A percentile compares a stretch with the other conserved stretches of the same genome.
Conservation (phyloP, 352 stramenopile species). For the Phytophthora fragariae region DNA sequence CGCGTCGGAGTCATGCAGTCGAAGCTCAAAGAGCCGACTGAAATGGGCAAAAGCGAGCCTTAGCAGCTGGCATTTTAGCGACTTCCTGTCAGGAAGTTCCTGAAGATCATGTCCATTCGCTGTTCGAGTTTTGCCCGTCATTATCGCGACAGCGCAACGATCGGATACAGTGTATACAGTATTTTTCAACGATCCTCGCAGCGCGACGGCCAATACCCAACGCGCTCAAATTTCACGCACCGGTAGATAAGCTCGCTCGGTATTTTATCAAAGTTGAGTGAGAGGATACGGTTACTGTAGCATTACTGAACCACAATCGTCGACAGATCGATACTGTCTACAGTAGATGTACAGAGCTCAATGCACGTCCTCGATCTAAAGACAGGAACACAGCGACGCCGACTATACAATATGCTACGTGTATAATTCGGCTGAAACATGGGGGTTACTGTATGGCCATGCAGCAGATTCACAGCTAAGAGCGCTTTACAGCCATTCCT, state of each 20-base stretch:
- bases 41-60: not conserved
- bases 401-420: too few species aligned
- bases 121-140: too few species aligned
- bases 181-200: too few species aligned
- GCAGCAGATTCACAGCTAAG: too few species aligned
- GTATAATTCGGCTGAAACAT: too few species aligned
- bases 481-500: too few species aligned
- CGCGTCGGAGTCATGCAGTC: not conserved
- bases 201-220: too few species aligned
- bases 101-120: not conserved
- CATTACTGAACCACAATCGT: not conserved
- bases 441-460: too few species aligned
- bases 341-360: not conserved
- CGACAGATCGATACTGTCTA: not conserved
- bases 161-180: too few species aligned
- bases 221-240: not conserved
- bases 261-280: not conserved
- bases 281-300: not conserved
- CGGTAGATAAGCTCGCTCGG: not conserved
- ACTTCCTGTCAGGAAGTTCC: too few species aligned
- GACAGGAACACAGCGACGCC: not conserved
- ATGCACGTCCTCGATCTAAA: not conserved
- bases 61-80: constrained; percentile 9
- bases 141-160: too few species aligned
- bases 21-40: not conserved